Evolutionary conservation across 2,329 filamentous ascomycete genomes (phyloP).

Genomic region (Aspergillus sp.): DNA sequence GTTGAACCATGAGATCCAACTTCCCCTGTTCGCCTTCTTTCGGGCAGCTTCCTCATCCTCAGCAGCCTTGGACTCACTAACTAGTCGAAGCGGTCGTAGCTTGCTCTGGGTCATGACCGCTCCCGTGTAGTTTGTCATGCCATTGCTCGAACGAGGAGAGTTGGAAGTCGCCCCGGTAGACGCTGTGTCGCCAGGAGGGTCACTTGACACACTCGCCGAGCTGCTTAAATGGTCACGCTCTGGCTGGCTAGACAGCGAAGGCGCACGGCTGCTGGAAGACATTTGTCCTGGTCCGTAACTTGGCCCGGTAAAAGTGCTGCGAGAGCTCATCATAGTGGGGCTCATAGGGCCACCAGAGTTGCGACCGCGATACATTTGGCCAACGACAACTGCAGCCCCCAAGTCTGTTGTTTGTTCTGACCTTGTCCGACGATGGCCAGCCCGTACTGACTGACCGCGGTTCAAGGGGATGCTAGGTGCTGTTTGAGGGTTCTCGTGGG

Average conservation of each 20-base stretch:
- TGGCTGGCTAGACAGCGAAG: conserved; percentile 51
- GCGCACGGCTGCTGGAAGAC: conserved; percentile 53
- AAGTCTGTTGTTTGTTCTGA: conserved; percentile 48
- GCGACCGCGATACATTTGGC: conserved; percentile 82
- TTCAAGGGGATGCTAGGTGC: conserved; percentile 50
- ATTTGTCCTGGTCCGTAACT: conserved; percentile 55
- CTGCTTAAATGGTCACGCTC: conserved; percentile 60
- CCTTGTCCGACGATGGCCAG: conserved; percentile 48
- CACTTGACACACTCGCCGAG: conserved; percentile 59
- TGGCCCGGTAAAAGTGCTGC: conserved; percentile 41
- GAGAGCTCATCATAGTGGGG: conserved; percentile 49
- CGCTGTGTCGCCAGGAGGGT: conserved; percentile 45
- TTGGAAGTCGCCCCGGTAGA: conserved; percentile 50
- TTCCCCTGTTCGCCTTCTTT: conserved; percentile 47
- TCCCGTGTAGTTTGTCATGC: conserved; percentile 67
- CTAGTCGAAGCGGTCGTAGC: conserved; percentile 79
- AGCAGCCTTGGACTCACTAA: conserved; percentile 50
- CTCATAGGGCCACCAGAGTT: conserved; percentile 54
- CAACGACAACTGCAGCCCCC: conserved; percentile 69
- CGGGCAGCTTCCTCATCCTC: conserved; percentile 46
- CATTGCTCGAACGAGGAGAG: conserved; percentile 64
- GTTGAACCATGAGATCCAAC: conserved; percentile 51
- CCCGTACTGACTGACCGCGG: conserved; percentile 42
- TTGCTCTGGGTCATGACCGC: conserved; percentile 68
- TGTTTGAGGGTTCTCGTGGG: conserved; percentile 49